Evolutionary conservation across 106 monocot species (phyloP), one percentile per base, ranked within the genome.

Genomic region (Allium sativum): DNA sequence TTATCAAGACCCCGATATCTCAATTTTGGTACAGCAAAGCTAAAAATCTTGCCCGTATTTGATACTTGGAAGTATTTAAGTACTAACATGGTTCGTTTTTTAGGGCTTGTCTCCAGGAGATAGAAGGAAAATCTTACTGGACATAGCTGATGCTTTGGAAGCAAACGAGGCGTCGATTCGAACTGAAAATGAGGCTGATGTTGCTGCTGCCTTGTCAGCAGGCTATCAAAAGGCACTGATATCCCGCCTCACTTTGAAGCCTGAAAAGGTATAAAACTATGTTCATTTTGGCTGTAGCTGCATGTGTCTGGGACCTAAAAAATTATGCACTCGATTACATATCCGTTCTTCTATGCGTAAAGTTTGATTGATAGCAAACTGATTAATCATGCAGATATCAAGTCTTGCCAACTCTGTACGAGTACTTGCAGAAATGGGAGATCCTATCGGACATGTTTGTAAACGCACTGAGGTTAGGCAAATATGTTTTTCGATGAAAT

Each of bases 391-490:
- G 31, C 82, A 91, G 92, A 85, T 98, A 76, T 84, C 78, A 60
- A 92, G 85, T 67, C 79, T 98, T 55, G 67, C 92, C 53, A 92
- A 92, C 10, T 92, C 91, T 7, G 83, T 98, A 20, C 79, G 88
- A 48, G 64, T 77, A 10, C 82, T 98, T 76, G 98, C 98, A 52
- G 75, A 92, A 43, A 98, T 98, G 91, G 85, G 85, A 46, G 98
- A 98, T 58, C 98, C 91, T 40, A 80, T 98, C 12, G 18, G 14
- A 19, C 18, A 55, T 8, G 18, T 15, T 55, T 15, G 10, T 17
- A 15, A 10, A 19, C n/a, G 17, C 10, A 17, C 55, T 1, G 14
- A 17, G 55, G 55, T 55, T 7, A 15, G 55, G 14, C 22, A 22
- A 22, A 22, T 22, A 22, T 31, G 5, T 31, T 31, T 31, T 31